phyloP scores from a whole-genome alignment of 139 green algal species.

The Astrephomene gubernaculifera region DNA sequence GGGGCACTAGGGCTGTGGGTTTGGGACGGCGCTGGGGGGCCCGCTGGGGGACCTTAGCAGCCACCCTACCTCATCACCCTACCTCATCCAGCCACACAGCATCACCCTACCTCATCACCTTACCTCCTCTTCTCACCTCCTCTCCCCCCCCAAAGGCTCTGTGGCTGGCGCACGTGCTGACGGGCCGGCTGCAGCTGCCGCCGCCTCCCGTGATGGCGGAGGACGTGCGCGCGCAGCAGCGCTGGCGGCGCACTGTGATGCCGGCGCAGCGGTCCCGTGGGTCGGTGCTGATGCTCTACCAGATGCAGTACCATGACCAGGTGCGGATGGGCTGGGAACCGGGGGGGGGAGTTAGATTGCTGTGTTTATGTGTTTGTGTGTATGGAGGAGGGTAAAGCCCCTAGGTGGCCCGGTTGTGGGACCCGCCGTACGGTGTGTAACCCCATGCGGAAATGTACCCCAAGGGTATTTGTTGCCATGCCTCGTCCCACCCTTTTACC shows the following conservation, averaged over 20 bases:
- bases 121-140: neutral
- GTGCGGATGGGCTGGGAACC: neutral
- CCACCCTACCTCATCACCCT: too few species aligned
- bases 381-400: too few species aligned
- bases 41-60: too few species aligned
- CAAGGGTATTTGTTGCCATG: too few species aligned
- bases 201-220: slow-evolving; percentile 11
- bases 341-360: neutral
- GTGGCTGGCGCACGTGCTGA: slow-evolving; percentile 43
- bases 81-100: too few species aligned
- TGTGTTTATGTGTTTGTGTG: too few species aligned
- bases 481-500: neutral
- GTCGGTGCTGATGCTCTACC: slow-evolving; percentile 50
- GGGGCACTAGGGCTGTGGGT: too few species aligned
- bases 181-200: slow-evolving; percentile 21
- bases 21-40: too few species aligned
- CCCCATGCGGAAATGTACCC: too few species aligned
- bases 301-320: slow-evolving; percentile 46
- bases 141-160: too few species aligned
- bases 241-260: slow-evolving; percentile 38
- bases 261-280: slow-evolving; percentile 28
- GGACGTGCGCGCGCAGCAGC: slow-evolving; percentile 42
- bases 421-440: too few species aligned
- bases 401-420: too few species aligned
- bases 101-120: neutral